Percentiles rank a stretch among this genome's conserved stretches.
These are phyloP conservation scores for Torulaspora pretoriensis DNA, from an alignment of 1,139 yeast species.

Conservation along the genomic window DNA sequence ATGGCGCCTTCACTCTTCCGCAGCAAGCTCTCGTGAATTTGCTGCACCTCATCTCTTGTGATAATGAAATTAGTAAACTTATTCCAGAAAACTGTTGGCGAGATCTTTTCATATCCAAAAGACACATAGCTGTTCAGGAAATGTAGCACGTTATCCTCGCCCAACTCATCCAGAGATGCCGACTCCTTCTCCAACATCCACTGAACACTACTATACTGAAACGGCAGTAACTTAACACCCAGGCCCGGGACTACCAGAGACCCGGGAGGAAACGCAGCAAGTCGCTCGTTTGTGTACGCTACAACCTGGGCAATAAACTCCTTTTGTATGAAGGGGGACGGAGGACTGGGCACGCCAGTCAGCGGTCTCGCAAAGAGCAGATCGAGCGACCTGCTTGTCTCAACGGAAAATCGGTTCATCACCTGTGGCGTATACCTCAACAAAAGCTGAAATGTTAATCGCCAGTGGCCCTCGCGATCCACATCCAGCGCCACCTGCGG, in stretches of 20 bases:
- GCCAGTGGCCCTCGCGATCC: constrained; percentile 14
- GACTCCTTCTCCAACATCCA: constrained; percentile 35
- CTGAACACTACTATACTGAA: constrained; percentile 32
- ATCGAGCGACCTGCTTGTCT: constrained; percentile 19
- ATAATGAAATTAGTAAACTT: constrained; percentile 33
- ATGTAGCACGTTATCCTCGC: background rate
- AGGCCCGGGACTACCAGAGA: constrained; percentile 11
- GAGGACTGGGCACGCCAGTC: constrained; percentile 3
- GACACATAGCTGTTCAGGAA: constrained; percentile 30
- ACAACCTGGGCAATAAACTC: constrained; percentile 26
- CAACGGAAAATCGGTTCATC: constrained; percentile 18
- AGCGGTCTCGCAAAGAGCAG: constrained; percentile 12
- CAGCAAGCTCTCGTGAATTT: constrained; percentile 14
- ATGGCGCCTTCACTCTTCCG: constrained; percentile 1
- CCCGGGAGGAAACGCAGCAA: constrained; percentile 4
- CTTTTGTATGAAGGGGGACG: constrained; percentile 23
- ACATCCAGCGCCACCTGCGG: constrained; percentile 12
- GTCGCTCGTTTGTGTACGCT: constrained; percentile 19
- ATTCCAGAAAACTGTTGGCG: constrained; percentile 27
- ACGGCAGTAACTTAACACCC: constrained; percentile 27
- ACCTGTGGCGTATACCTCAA: constrained; percentile 14
- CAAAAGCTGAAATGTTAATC: constrained; percentile 12
- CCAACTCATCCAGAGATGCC: constrained; percentile 1
- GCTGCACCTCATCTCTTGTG: constrained; percentile 15
- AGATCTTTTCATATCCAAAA: constrained; percentile 28